These are phyloP conservation scores for Colletotrichum somersetense DNA, from an alignment of 2,329 filamentous ascomycete genomes.

Conservation along the genomic window DNA sequence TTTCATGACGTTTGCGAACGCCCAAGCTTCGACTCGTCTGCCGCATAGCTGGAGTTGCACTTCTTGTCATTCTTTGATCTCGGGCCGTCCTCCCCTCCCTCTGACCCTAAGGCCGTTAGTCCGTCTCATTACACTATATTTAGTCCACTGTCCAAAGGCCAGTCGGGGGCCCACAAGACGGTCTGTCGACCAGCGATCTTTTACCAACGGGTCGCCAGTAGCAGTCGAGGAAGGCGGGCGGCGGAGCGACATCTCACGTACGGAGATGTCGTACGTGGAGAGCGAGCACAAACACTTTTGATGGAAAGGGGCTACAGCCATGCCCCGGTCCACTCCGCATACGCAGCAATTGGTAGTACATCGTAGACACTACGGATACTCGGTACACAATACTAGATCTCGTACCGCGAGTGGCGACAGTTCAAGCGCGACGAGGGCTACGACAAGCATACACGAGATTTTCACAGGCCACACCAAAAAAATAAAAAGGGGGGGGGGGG, in stretches of 20 bases:
- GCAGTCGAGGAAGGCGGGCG: slow-evolving; percentile 12
- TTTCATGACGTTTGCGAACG: slow-evolving; percentile 27
- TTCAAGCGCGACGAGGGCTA: slow-evolving; percentile 9
- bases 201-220: slow-evolving; percentile 27
- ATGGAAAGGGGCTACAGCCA: slow-evolving; percentile 21
- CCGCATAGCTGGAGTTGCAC: slow-evolving; percentile 1
- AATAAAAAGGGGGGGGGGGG: not conserved
- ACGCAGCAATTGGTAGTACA: not conserved
- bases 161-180: slow-evolving; percentile 21
- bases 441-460: slow-evolving; percentile 36
- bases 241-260: slow-evolving; percentile 32
- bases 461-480: slow-evolving; percentile 30
- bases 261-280: slow-evolving; percentile 29
- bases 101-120: slow-evolving; percentile 24
- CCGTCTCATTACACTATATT: slow-evolving; percentile 34
- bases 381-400: not conserved
- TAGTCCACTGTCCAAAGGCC: slow-evolving; percentile 25
- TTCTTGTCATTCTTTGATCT: slow-evolving; percentile 26
- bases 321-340: slow-evolving; percentile 15
- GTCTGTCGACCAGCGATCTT: slow-evolving; percentile 11
- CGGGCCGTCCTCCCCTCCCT: not conserved
- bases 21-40: slow-evolving; percentile 22
- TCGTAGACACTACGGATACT: no score
- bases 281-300: slow-evolving; percentile 31
- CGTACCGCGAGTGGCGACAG: slow-evolving; percentile 21